phyloP scores from a whole-genome alignment of 352 stramenopile genomes.

The Blastocystis sp. region DNA sequence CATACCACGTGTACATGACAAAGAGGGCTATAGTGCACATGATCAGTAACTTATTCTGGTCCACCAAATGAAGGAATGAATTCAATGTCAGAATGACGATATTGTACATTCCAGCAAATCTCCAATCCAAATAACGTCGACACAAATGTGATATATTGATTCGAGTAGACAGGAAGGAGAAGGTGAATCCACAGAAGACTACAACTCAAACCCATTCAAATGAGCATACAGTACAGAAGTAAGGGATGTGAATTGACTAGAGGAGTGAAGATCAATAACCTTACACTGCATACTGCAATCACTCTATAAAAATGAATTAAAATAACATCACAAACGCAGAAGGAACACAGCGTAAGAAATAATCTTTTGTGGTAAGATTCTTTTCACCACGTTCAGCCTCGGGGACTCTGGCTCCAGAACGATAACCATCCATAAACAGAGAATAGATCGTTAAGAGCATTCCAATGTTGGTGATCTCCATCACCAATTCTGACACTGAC shows the following conservation, averaged over 20 bases:
- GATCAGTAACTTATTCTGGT: conserved; percentile 23
- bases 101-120: conserved; percentile 29
- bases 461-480: conserved; percentile 34
- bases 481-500: not conserved
- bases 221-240: not conserved
- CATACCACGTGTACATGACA: conserved; percentile 57
- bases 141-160: conserved; percentile 59
- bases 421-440: not conserved
- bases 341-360: not conserved
- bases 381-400: conserved; percentile 53
- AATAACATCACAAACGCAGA: not conserved
- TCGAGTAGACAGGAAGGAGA: conserved; percentile 64
- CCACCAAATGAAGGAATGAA: conserved; percentile 17
- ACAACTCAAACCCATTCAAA: not conserved
- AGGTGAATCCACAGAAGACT: conserved; percentile 61
- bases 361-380: conserved; percentile 34
- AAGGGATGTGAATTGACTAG: conserved; percentile 30
- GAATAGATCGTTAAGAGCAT: conserved; percentile 49
- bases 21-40: not conserved
- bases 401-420: not conserved
- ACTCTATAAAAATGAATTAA: not conserved
- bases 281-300: not conserved
- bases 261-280: conserved; percentile 17
- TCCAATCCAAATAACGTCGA: conserved; percentile 23
- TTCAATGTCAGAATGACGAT: conserved; percentile 41